Percentiles rank a stretch among this genome's conserved stretches.
These are phyloP conservation scores for Hapsidospora chrysogenum DNA, from an alignment of 495 filamentous ascomycete genomes.

Conservation along the genomic window DNA sequence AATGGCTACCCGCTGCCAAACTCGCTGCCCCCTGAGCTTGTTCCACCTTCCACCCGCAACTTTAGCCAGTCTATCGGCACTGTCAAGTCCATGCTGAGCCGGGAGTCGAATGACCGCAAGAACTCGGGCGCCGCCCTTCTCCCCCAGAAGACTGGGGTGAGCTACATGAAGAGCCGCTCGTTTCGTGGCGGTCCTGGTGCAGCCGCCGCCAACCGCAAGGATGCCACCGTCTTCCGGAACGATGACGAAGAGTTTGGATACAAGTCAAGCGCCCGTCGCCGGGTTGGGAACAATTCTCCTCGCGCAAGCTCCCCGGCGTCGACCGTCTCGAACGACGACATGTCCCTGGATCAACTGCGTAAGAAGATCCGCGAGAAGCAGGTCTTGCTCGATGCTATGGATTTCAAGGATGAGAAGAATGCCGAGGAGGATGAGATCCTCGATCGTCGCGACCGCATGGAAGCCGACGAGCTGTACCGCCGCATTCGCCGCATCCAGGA, in stretches of 20 bases:
- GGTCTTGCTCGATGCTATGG: conserved; percentile 89
- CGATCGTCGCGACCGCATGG: conserved; percentile 77
- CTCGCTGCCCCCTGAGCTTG: conserved; percentile 79
- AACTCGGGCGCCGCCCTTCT: conserved; percentile 69
- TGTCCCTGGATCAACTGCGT: conserved; percentile 69
- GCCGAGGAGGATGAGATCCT: conserved; percentile 84
- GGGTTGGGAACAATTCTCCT: conserved; percentile 64
- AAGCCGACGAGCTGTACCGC: conserved; percentile 86
- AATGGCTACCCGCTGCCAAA: conserved; percentile 93
- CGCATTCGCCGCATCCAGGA: conserved; percentile 90
- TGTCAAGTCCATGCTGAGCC: conserved; percentile 79
- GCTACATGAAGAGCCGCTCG: conserved; percentile 90
- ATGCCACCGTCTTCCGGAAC: conserved; percentile 93
- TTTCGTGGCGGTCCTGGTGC: conserved; percentile 43
- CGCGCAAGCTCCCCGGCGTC: conserved; percentile 59
- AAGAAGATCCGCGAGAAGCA: conserved; percentile 95
- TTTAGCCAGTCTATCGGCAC: conserved; percentile 82
- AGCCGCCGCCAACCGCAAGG: conserved; percentile 48
- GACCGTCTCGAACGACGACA: conserved; percentile 53
- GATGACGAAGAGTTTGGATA: conserved; percentile 86
- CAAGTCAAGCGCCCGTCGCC: conserved; percentile 79
- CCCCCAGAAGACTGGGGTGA: conserved; percentile 92
- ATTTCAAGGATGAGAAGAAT: conserved; percentile 84
- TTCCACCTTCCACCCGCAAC: conserved; percentile 91
- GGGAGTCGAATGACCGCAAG: conserved; percentile 77